phyloP scores from a whole-genome alignment of 129 eudicot genomes.

The Escallonia herrerae region DNA sequence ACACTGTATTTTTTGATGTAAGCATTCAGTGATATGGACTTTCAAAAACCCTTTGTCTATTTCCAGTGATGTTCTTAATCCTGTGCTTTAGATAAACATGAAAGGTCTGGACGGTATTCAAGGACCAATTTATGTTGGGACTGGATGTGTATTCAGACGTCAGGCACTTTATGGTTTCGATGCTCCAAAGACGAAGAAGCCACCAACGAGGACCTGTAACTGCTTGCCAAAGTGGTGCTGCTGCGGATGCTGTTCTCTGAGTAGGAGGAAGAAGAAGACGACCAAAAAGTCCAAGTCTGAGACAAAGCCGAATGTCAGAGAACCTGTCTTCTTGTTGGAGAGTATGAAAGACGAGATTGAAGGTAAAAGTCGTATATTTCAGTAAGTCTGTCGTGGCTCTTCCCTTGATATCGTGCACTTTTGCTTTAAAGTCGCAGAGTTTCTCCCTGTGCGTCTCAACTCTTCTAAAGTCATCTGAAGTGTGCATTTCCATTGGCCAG shows the following conservation, averaged over 20 bases:
- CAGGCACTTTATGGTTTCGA: slow-evolving; percentile 76
- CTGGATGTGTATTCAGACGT: slow-evolving; percentile 46
- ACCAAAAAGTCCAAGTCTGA: slow-evolving; percentile 33
- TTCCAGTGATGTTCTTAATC: background rate
- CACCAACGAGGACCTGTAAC: slow-evolving; percentile 65
- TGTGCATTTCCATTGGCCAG: background rate
- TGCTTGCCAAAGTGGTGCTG: slow-evolving; percentile 72
- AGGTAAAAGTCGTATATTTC: slow-evolving; percentile 19
- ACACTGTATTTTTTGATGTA: slow-evolving; percentile 80
- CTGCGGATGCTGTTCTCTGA: slow-evolving; percentile 38
- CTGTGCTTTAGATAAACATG: slow-evolving; percentile 33
- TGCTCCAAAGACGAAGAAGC: slow-evolving; percentile 62
- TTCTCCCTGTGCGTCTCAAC: too few species aligned
- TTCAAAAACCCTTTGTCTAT: background rate
- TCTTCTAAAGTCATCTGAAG: too few species aligned
- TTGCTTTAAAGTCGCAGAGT: too few species aligned
- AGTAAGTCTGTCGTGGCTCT: background rate
- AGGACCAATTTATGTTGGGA: slow-evolving; percentile 50
- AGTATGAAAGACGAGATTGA: slow-evolving; percentile 42
- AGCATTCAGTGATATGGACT: background rate
- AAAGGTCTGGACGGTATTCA: slow-evolving; percentile 49
- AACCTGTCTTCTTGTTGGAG: slow-evolving; percentile 44
- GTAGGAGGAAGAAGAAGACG: slow-evolving; percentile 37
- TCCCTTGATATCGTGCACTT: too few species aligned
- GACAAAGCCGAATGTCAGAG: slow-evolving; percentile 21